phyloP scores from a whole-genome alignment of 192 early-diverging fungal species.

The Coemansia sp. region DNA sequence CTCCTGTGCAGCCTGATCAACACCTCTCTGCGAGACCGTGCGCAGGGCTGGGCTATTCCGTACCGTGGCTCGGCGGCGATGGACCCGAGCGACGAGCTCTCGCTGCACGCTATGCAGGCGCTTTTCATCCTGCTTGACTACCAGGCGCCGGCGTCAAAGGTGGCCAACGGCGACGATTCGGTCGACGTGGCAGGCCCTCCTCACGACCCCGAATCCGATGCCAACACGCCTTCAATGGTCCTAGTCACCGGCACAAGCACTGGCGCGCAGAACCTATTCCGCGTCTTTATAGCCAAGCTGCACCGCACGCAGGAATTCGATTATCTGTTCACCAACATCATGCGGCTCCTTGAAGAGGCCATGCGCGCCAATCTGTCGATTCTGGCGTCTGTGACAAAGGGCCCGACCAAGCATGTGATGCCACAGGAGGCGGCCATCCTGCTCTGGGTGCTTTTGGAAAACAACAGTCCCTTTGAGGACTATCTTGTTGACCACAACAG shows the following conservation, averaged over 20 bases:
- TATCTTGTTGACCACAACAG: conserved; percentile 51
- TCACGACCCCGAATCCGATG: conserved; percentile 10
- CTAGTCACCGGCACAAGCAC: conserved; percentile 36
- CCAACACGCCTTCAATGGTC: conserved; percentile 34
- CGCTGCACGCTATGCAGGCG: conserved; percentile 65
- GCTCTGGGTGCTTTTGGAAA: conserved; percentile 80
- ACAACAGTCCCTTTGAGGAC: conserved; percentile 59
- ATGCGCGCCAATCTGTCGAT: conserved; percentile 55
- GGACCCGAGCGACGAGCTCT: conserved; percentile 70
- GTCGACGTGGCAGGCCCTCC: neutral
- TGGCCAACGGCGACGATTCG: neutral
- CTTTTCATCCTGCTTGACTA: conserved; percentile 67
- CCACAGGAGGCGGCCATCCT: conserved; percentile 73
- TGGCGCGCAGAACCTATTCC: conserved; percentile 67
- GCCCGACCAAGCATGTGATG: conserved; percentile 33
- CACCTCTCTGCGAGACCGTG: conserved; percentile 76
- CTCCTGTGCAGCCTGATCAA: conserved; percentile 86
- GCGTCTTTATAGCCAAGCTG: conserved; percentile 74
- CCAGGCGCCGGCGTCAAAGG: conserved; percentile 40
- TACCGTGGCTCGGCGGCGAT: conserved; percentile 81
- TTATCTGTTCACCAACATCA: conserved; percentile 72
- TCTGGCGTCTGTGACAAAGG: conserved; percentile 39
- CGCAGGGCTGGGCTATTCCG: conserved; percentile 81
- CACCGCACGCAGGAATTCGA: conserved; percentile 81
- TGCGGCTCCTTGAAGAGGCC: conserved; percentile 79